These are phyloP conservation scores for Gremmenia infestans DNA, from an alignment of 2,329 filamentous ascomycete genomes.

Conservation along the genomic window DNA sequence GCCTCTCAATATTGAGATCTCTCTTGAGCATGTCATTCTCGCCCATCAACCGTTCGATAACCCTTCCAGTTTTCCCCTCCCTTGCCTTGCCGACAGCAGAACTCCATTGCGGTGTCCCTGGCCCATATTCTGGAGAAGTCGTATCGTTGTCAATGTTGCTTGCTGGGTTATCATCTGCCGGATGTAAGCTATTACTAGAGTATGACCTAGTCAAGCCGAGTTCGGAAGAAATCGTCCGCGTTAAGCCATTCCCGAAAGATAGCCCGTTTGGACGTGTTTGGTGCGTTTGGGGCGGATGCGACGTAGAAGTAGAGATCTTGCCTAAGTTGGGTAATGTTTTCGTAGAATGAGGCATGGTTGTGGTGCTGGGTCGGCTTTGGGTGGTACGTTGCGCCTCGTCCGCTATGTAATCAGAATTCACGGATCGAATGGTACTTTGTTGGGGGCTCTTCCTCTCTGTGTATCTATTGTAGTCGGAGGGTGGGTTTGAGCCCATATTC, in stretches of 20 bases:
- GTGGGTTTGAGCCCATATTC: slow-evolving; percentile 18
- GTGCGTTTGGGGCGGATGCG: slow-evolving; percentile 19
- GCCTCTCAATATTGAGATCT: slow-evolving; percentile 61
- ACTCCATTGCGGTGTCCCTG: slow-evolving; percentile 45
- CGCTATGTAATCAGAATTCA: slow-evolving; percentile 20
- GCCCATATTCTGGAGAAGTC: not conserved
- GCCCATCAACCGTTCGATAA: slow-evolving; percentile 76
- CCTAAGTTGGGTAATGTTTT: slow-evolving; percentile 10
- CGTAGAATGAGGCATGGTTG: slow-evolving; percentile 18
- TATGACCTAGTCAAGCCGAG: slow-evolving; percentile 25
- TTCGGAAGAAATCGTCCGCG: slow-evolving; percentile 28
- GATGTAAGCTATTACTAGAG: slow-evolving; percentile 15
- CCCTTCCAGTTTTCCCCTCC: slow-evolving; percentile 68
- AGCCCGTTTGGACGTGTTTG: slow-evolving; percentile 17
- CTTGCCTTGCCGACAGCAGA: slow-evolving; percentile 65
- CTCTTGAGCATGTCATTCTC: slow-evolving; percentile 75
- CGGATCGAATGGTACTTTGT: slow-evolving; percentile 25
- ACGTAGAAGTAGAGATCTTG: slow-evolving; percentile 8
- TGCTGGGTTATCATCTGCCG: slow-evolving; percentile 13
- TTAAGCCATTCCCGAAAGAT: slow-evolving; percentile 15
- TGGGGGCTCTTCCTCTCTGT: slow-evolving; percentile 13
- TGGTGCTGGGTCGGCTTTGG: too few species aligned
- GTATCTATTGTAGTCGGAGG: slow-evolving; percentile 4
- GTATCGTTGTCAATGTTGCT: slow-evolving; percentile 1
- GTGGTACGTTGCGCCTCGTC: slow-evolving; percentile 4